Evolutionary conservation across 78 protist species (phyloP).

Genomic region (slime mould (Dictyostelium discoideum)): DNA sequence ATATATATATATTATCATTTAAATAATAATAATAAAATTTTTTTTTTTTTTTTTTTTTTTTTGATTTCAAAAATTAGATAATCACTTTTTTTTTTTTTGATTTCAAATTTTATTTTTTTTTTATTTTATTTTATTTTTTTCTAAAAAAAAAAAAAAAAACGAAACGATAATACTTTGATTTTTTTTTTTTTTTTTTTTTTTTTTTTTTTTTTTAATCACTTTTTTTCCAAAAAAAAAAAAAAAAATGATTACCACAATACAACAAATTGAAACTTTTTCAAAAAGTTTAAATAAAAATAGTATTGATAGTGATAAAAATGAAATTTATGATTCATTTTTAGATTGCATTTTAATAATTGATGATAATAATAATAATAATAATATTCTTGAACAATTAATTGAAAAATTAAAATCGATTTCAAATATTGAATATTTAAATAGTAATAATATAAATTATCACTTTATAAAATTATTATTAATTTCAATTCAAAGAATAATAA

Average conservation of each 20-base stretch:
- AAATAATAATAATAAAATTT: too few relatives aligned
- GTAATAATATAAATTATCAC: neutral
- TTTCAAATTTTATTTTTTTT: neutral
- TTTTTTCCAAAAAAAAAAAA: neutral
- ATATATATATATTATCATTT: too few relatives aligned
- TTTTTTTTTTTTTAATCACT: neutral
- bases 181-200: neutral
- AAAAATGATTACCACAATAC: neutral
- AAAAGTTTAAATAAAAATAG: conserved; percentile 2
- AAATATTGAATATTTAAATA: neutral
- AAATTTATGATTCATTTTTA: neutral
- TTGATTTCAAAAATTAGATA: neutral
- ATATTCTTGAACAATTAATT: neutral
- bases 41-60: too few relatives aligned
- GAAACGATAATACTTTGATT: neutral
- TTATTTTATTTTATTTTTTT: neutral
- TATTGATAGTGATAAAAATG: neutral
- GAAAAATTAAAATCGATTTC: neutral
- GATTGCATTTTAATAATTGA: conserved; percentile 1
- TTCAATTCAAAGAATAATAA: conserved; percentile 8
- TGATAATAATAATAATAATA: neutral
- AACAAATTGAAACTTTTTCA: conserved; percentile 13
- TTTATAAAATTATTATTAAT: neutral
- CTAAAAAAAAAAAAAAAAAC: neutral
- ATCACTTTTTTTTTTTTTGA: neutral